Conservation (phyloP, 805 yeast species). For the Metschnikowia santaceciliae region DNA sequence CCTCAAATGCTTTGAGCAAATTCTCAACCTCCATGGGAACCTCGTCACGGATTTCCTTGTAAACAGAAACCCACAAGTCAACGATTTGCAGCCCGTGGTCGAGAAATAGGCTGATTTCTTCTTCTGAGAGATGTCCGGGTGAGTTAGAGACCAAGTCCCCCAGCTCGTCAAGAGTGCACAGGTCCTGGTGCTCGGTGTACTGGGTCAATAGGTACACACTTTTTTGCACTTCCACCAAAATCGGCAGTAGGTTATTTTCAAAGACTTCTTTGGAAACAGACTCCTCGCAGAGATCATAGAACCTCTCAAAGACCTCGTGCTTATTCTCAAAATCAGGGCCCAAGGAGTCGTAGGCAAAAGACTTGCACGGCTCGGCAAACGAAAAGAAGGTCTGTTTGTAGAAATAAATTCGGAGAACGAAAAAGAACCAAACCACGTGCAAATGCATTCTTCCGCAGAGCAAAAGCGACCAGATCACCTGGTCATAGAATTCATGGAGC, state of each 20-base stretch:
- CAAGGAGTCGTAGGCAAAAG: constrained; percentile 4
- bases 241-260: constrained; percentile 2
- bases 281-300: constrained; percentile 4
- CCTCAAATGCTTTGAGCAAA: not conserved
- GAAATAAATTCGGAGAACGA: constrained; percentile 9
- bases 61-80: constrained; percentile 6
- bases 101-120: not conserved
- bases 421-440: constrained; percentile 7
- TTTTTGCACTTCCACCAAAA: constrained; percentile 3
- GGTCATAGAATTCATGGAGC: constrained; percentile 11
- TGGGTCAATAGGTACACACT: not conserved
- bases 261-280: not conserved
- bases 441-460: constrained; percentile 12
- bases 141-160: not conserved
- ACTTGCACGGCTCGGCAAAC: constrained; percentile 1
- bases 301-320: constrained; percentile 2
- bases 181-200: not conserved
- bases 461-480: constrained; percentile 16
- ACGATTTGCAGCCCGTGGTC: constrained; percentile 1
- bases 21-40: constrained; percentile 5
- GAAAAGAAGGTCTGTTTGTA: constrained; percentile 4
- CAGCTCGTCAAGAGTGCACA: not conserved
- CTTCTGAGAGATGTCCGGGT: not conserved
- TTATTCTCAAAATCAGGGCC: not conserved
- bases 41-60: constrained; percentile 4